phyloP scores from a whole-genome alignment of 495 filamentous ascomycete genomes.

The Filosporella fistucella region DNA sequence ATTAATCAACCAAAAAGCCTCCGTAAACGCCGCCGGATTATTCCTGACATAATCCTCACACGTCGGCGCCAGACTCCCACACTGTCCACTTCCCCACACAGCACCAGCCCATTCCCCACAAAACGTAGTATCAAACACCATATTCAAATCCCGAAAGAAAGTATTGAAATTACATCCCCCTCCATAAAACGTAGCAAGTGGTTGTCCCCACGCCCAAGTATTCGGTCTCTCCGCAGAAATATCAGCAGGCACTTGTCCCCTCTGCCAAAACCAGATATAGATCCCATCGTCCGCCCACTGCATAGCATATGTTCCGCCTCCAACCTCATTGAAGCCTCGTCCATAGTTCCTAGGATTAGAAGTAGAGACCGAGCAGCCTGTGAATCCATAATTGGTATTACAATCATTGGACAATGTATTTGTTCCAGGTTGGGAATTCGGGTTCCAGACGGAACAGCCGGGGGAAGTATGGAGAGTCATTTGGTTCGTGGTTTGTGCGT shows the following conservation, averaged over 20 bases:
- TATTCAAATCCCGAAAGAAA: slow-evolving; percentile 63
- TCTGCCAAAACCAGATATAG: slow-evolving; percentile 40
- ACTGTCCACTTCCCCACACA: slow-evolving; percentile 36
- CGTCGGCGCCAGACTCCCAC: slow-evolving; percentile 16
- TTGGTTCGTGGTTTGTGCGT: slow-evolving; percentile 52
- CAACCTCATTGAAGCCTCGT: slow-evolving; percentile 63
- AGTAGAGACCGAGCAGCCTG: slow-evolving; percentile 42
- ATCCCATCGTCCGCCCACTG: slow-evolving; percentile 66
- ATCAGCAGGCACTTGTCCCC: slow-evolving; percentile 40
- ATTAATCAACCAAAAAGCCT: slow-evolving; percentile 66
- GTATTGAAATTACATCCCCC: slow-evolving; percentile 54
- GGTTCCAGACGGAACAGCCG: slow-evolving; percentile 52
- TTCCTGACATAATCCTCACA: slow-evolving; percentile 56
- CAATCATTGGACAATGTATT: slow-evolving; percentile 49
- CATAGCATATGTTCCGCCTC: slow-evolving; percentile 74
- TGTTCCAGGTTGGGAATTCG: slow-evolving; percentile 36
- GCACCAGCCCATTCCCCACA: slow-evolving; percentile 58
- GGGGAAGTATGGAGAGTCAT: slow-evolving; percentile 65
- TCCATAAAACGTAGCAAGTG: slow-evolving; percentile 60
- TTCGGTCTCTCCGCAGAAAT: slow-evolving; percentile 43
- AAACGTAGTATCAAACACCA: slow-evolving; percentile 78
- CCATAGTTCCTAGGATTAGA: slow-evolving; percentile 51
- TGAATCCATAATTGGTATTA: slow-evolving; percentile 42
- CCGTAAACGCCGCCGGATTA: slow-evolving; percentile 47
- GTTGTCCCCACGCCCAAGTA: slow-evolving; percentile 54